A percentile compares a stretch with the other conserved stretches of the same genome.
These are phyloP conservation scores for Xylariaceae sp. DNA, from an alignment of 2,329 filamentous ascomycete genomes.

Conservation along the genomic window DNA sequence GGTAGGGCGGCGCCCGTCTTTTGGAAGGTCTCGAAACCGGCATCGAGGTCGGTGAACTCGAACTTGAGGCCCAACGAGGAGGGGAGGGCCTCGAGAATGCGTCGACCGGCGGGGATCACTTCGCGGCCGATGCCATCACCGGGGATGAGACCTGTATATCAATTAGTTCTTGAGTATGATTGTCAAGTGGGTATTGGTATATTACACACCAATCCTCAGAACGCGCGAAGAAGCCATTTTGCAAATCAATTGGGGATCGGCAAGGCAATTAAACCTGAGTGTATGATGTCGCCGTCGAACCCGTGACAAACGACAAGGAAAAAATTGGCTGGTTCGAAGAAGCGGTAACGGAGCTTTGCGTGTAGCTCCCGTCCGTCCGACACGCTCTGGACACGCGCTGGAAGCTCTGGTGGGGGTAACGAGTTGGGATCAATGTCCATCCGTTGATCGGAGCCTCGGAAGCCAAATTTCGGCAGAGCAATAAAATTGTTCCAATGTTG, in stretches of 20 bases:
- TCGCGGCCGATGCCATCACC: conserved; percentile 98
- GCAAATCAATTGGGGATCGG: conserved; percentile 29
- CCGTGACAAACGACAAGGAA: neutral
- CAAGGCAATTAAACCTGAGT: neutral
- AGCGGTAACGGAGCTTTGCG: neutral
- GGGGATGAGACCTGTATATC: conserved; percentile 75
- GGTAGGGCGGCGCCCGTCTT: conserved; percentile 83
- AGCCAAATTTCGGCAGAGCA: too few relatives aligned
- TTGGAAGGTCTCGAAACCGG: conserved; percentile 92
- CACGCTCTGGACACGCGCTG: too few relatives aligned
- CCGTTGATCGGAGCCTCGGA: too few relatives aligned
- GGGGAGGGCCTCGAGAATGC: conserved; percentile 87
- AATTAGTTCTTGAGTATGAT: neutral
- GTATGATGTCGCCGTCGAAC: neutral
- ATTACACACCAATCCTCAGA: conserved; percentile 60
- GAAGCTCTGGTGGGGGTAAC: too few relatives aligned
- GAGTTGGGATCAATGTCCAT: too few relatives aligned
- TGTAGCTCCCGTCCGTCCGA: too few relatives aligned
- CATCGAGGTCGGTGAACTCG: conserved; percentile 88
- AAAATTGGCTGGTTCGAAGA: neutral
- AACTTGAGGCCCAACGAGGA: conserved; percentile 89
- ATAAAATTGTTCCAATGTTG: too few relatives aligned
- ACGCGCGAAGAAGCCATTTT: conserved; percentile 58
- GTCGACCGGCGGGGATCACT: conserved; percentile 91
- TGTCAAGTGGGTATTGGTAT: neutral